Conservation (phyloP, 805 yeast genomes). For the Vanderwaltozyma verrucispora region DNA sequence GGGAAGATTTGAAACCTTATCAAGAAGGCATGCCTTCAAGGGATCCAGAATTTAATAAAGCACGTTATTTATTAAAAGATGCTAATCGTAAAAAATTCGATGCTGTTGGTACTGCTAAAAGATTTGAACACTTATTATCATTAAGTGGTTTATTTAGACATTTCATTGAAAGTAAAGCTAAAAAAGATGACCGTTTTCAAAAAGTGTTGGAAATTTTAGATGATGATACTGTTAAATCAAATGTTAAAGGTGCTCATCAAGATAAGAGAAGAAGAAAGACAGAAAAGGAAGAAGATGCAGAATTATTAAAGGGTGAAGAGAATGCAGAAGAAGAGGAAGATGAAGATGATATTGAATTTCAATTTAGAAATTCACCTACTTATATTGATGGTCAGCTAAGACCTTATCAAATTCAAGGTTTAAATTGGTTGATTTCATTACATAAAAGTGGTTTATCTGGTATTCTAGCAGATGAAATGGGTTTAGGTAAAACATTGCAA, state of each 20-base stretch:
- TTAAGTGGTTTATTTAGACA: conserved; percentile 58
- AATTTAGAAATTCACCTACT: conserved; percentile 77
- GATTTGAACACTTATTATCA: conserved; percentile 58
- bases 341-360: conserved; percentile 18
- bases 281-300: conserved; percentile 72
- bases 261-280: conserved; percentile 54
- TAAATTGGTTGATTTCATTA: conserved; percentile 66
- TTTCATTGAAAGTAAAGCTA: conserved; percentile 55
- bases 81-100: conserved; percentile 31
- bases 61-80: conserved; percentile 20
- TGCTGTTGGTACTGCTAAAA: conserved; percentile 48
- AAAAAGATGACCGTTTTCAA: conserved; percentile 46
- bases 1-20: conserved; percentile 6
- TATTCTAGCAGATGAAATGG: conserved; percentile 81
- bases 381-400: conserved; percentile 56
- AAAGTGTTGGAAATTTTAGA: conserved; percentile 37
- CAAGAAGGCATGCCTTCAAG: conserved; percentile 6
- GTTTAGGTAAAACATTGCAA: conserved; percentile 72
- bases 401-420: conserved; percentile 70
- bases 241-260: conserved; percentile 12
- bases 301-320: conserved; percentile 41
- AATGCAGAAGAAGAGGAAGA: conserved; percentile 14
- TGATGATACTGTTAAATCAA: conserved; percentile 9
- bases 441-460: conserved; percentile 63
- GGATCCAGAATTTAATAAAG: conserved; percentile 15